A percentile compares a stretch with the other conserved stretches of the same genome.
Conservation (phyloP, 495 filamentous ascomycete genomes). For the Penicillium soppii region DNA sequence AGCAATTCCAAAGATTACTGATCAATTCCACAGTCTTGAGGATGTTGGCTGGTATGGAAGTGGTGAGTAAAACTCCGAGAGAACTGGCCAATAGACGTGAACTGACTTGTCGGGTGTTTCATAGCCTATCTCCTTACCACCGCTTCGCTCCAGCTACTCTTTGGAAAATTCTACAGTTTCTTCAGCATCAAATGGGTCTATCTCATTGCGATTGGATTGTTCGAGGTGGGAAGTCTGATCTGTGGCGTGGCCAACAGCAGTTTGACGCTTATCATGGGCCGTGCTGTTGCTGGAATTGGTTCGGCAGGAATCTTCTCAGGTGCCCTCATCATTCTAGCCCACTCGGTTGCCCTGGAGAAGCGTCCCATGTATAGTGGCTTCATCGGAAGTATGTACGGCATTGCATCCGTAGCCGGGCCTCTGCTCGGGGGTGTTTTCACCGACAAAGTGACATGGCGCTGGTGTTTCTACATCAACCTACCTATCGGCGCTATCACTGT, state of each 20-base stretch:
- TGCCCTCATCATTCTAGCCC: slow-evolving; percentile 63
- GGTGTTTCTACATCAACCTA: slow-evolving; percentile 83
- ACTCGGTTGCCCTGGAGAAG: slow-evolving; percentile 60
- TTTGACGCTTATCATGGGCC: slow-evolving; percentile 68
- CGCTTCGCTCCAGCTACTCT: slow-evolving; percentile 55
- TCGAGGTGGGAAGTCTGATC: slow-evolving; percentile 70
- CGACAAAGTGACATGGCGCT: slow-evolving; percentile 67
- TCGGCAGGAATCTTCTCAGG: slow-evolving; percentile 69
- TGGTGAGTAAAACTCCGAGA: background rate
- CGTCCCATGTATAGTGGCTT: slow-evolving; percentile 68
- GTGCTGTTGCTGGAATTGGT: slow-evolving; percentile 75
- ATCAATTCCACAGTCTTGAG: slow-evolving; percentile 40
- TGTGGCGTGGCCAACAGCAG: slow-evolving; percentile 69
- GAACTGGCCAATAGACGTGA: slow-evolving; percentile 21
- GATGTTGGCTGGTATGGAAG: slow-evolving; percentile 50
- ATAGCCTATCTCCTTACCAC: slow-evolving; percentile 56
- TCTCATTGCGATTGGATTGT: slow-evolving; percentile 62
- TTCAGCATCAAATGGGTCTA: slow-evolving; percentile 61
- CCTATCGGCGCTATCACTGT: slow-evolving; percentile 62
- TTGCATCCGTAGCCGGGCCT: slow-evolving; percentile 67
- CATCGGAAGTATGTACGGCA: slow-evolving; percentile 68
- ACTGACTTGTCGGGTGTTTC: background rate
- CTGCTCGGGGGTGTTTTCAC: slow-evolving; percentile 60
- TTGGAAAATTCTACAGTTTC: slow-evolving; percentile 45
- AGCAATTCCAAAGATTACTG: slow-evolving; percentile 45